A percentile compares a stretch with the other conserved stretches of the same genome.
phyloP scores from a whole-genome alignment of 1,139 yeast species.

The Petasospora rhodanensis region DNA sequence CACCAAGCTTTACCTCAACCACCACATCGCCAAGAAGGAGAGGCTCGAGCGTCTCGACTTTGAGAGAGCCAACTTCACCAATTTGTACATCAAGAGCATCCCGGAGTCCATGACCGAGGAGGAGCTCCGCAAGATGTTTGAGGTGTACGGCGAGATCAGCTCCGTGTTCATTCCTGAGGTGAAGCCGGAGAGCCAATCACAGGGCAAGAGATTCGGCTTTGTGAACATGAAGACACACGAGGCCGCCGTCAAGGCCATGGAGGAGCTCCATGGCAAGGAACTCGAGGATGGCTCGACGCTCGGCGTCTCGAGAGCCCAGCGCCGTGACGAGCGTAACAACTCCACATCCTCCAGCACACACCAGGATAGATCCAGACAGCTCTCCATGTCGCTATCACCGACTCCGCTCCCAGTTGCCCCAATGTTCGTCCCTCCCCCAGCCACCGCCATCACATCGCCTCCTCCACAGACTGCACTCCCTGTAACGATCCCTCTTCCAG shows the following conservation, averaged over 20 bases:
- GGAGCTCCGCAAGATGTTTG: slow-evolving; percentile 28
- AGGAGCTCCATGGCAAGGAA: slow-evolving; percentile 29
- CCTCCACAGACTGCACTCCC: slow-evolving; percentile 4
- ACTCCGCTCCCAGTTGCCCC: slow-evolving; percentile 4
- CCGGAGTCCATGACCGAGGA: slow-evolving; percentile 38
- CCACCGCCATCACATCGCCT: slow-evolving; percentile 2
- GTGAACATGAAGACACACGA: slow-evolving; percentile 34
- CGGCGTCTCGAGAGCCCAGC: slow-evolving; percentile 35
- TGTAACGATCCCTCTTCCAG: slow-evolving; percentile 27
- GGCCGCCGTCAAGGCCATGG: slow-evolving; percentile 31
- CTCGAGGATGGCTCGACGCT: slow-evolving; percentile 25
- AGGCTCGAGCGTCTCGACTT: slow-evolving; percentile 33
- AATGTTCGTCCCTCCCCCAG: too few relatives aligned
- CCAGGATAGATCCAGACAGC: too few relatives aligned
- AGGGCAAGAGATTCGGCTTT: slow-evolving; percentile 33
- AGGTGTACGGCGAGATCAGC: slow-evolving; percentile 39
- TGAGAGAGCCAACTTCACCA: slow-evolving; percentile 45
- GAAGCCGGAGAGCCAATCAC: slow-evolving; percentile 10
- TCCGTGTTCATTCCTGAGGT: slow-evolving; percentile 21
- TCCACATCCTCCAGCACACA: too few relatives aligned
- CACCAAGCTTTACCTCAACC: slow-evolving; percentile 40
- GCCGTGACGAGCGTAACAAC: slow-evolving; percentile 31
- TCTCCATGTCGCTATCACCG: slow-evolving; percentile 2
- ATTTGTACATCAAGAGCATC: slow-evolving; percentile 52
- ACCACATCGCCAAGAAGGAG: slow-evolving; percentile 49